Evolutionary conservation across 1,139 yeast genomes (phyloP).

Genomic region (Saccharomyces hybrid): DNA sequence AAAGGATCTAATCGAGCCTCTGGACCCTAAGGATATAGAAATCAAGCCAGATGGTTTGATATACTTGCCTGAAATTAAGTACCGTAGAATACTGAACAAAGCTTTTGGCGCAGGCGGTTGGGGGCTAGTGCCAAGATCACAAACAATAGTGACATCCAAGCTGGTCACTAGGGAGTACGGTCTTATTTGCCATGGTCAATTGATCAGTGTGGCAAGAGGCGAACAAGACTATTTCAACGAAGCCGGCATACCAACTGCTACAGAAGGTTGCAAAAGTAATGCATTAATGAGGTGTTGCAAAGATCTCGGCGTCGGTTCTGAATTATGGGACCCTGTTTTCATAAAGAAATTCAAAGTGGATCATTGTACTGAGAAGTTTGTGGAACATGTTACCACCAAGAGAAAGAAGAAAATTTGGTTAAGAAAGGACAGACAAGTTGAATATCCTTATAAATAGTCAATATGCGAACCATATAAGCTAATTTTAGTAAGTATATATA

Average conservation of each 20-base stretch:
- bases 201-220: slow-evolving; percentile 90
- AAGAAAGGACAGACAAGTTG: slow-evolving; percentile 68
- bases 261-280: slow-evolving; percentile 94
- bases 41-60: slow-evolving; percentile 92
- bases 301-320: slow-evolving; percentile 93
- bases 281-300: slow-evolving; percentile 98
- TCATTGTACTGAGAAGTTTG: slow-evolving; percentile 76
- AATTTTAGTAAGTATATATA: neutral
- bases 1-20: slow-evolving; percentile 50
- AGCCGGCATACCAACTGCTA: slow-evolving; percentile 86
- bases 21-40: slow-evolving; percentile 69
- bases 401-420: slow-evolving; percentile 89
- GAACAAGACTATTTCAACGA: slow-evolving; percentile 90
- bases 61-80: slow-evolving; percentile 92
- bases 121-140: slow-evolving; percentile 95
- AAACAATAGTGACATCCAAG: slow-evolving; percentile 59
- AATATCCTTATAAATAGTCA: slow-evolving; percentile 63
- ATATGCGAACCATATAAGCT: neutral
- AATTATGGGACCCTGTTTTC: slow-evolving; percentile 92
- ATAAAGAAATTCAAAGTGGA: slow-evolving; percentile 71
- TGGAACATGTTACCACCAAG: slow-evolving; percentile 73
- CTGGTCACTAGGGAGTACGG: slow-evolving; percentile 85
- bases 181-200: slow-evolving; percentile 74
- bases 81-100: slow-evolving; percentile 74
- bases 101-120: slow-evolving; percentile 99